These are phyloP conservation scores for Candida silvatica DNA, from an alignment of 805 yeast species.

Conservation along the genomic window DNA sequence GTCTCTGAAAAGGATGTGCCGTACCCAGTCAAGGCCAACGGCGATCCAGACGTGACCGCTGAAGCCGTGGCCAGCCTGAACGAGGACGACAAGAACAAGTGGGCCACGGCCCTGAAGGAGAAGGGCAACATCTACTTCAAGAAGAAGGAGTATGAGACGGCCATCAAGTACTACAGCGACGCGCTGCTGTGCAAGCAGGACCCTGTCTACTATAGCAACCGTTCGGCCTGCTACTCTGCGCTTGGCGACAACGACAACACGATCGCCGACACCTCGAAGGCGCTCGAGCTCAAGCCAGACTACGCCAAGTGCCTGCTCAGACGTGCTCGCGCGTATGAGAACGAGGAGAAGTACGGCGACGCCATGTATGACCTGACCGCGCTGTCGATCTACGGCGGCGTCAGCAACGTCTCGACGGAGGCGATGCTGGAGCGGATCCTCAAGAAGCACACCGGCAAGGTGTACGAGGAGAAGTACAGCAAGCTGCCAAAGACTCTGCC, in stretches of 20 bases:
- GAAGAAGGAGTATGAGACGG: slow-evolving; percentile 59
- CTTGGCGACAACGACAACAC: slow-evolving; percentile 75
- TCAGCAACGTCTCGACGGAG: slow-evolving; percentile 65
- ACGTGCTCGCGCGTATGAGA: slow-evolving; percentile 89
- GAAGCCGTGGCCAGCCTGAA: slow-evolving; percentile 37
- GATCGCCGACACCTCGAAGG: slow-evolving; percentile 79
- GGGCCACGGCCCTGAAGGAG: slow-evolving; percentile 75
- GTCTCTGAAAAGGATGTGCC: slow-evolving; percentile 13
- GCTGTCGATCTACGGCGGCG: slow-evolving; percentile 76
- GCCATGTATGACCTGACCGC: slow-evolving; percentile 91
- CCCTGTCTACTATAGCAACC: slow-evolving; percentile 87
- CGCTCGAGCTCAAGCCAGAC: slow-evolving; percentile 79
- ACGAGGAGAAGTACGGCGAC: slow-evolving; percentile 65
- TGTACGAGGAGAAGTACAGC: slow-evolving; percentile 53
- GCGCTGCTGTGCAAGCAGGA: slow-evolving; percentile 74
- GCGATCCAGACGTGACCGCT: slow-evolving; percentile 49
- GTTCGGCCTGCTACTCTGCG: slow-evolving; percentile 93
- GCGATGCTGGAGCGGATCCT: slow-evolving; percentile 80
- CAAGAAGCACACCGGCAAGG: slow-evolving; percentile 66
- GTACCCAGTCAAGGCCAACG: slow-evolving; percentile 48
- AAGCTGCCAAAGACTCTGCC: slow-evolving; percentile 54
- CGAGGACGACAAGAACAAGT: slow-evolving; percentile 44
- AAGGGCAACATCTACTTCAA: slow-evolving; percentile 82
- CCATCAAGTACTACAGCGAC: slow-evolving; percentile 68
- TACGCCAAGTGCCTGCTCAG: slow-evolving; percentile 88